Conservation (phyloP, 2,329 filamentous ascomycete species). For the Trichoderma lentiforme region DNA sequence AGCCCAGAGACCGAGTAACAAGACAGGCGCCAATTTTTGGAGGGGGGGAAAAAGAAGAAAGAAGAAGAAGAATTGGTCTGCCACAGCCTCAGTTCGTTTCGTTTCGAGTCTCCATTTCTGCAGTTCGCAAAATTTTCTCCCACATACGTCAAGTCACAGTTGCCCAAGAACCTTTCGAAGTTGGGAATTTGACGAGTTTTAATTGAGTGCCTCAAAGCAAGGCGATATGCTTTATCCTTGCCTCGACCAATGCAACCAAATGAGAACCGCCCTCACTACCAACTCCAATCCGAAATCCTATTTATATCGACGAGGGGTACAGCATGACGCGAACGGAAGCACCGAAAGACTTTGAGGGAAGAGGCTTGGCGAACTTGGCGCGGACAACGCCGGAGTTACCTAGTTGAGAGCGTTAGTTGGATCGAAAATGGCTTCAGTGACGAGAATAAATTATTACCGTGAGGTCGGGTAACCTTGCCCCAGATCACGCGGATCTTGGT, state of each 20-base stretch:
- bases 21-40: constrained; percentile 9
- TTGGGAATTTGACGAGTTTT: constrained; percentile 40
- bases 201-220: constrained; percentile 55
- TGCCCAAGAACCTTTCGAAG: constrained; percentile 25
- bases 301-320: constrained; percentile 97
- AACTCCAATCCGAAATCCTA: constrained; percentile 55
- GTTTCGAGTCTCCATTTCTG: constrained; percentile 13
- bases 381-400: constrained; percentile 98
- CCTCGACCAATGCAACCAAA: constrained; percentile 58
- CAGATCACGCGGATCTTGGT: constrained; percentile 99
- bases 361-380: constrained; percentile 94
- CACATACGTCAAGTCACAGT: constrained; percentile 18
- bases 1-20: constrained; percentile 10
- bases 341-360: constrained; percentile 94
- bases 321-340: constrained; percentile 95
- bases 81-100: constrained; percentile 11
- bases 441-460: constrained; percentile 60
- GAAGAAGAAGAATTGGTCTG: constrained; percentile 11
- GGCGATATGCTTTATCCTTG: constrained; percentile 53
- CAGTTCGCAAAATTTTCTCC: constrained; percentile 13
- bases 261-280: constrained; percentile 61
- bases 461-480: constrained; percentile 95
- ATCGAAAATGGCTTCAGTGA: not conserved
- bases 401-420: constrained; percentile 33
- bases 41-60: not conserved